Evolutionary conservation across 495 filamentous ascomycete genomes (phyloP).

Genomic region (Neurospora hispaniola): DNA sequence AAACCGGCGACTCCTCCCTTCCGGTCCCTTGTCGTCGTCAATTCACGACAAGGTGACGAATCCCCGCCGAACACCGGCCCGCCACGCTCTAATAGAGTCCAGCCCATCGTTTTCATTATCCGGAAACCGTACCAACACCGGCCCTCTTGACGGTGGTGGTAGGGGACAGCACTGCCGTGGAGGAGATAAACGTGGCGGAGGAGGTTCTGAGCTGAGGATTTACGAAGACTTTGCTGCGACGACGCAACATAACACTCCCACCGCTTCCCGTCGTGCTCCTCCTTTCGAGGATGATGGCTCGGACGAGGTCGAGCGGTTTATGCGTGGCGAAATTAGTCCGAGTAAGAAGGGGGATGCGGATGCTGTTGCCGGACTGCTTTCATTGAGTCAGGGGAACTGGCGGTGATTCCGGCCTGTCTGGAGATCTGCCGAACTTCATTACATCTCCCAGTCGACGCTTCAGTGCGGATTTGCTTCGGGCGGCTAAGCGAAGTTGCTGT

Average conservation of each 20-base stretch:
- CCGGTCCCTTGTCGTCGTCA: not conserved
- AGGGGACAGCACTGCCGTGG: not conserved
- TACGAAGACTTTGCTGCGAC: constrained; percentile 25
- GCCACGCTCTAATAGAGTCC: constrained; percentile 19
- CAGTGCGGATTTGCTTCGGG: not conserved
- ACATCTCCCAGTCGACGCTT: not conserved
- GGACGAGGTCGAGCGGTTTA: constrained; percentile 57
- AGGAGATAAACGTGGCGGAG: not conserved
- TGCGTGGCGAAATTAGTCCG: constrained; percentile 48
- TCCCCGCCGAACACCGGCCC: constrained; percentile 26
- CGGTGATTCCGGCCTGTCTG: constrained; percentile 18
- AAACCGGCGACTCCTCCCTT: constrained; percentile 15
- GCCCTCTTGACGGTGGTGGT: constrained; percentile 8
- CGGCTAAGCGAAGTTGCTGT: not conserved
- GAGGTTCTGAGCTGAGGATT: constrained; percentile 20
- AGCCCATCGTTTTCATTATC: constrained; percentile 10
- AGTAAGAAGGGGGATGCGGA: constrained; percentile 59
- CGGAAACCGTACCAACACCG: constrained; percentile 24
- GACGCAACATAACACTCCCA: not conserved
- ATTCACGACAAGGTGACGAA: constrained; percentile 11
- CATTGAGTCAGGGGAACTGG: constrained; percentile 53
- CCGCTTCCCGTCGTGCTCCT: not conserved
- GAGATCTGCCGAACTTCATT: no score
- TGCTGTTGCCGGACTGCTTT: constrained; percentile 67
- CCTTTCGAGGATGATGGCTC: constrained; percentile 4